Evolutionary conservation across 768 basidiomycete genomes (phyloP).

Genomic region (Calvatia gigantea): DNA sequence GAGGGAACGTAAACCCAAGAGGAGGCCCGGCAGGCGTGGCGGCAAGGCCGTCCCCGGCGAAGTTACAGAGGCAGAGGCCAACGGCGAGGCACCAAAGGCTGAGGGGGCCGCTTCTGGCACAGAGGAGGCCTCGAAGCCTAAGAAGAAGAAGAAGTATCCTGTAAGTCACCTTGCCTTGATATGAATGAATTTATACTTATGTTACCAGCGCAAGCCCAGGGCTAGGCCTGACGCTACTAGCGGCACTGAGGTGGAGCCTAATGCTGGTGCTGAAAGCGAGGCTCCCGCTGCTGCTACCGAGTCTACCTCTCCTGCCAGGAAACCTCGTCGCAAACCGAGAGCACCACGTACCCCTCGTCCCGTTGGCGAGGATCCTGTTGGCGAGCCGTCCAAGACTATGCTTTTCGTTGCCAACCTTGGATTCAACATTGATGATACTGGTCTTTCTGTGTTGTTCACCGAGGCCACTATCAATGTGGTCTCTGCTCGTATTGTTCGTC

Average conservation of each 20-base stretch:
- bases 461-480: constrained; percentile 79
- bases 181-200: neutral
- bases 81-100: constrained; percentile 65
- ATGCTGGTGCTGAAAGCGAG: constrained; percentile 32
- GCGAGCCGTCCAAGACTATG: constrained; percentile 86
- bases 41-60: constrained; percentile 85
- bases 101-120: constrained; percentile 53
- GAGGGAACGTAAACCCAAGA: constrained; percentile 75
- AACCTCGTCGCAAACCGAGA: constrained; percentile 59
- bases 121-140: constrained; percentile 73
- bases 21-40: constrained; percentile 83
- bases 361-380: constrained; percentile 77
- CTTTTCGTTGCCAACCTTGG: constrained; percentile 98
- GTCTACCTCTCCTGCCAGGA: constrained; percentile 37
- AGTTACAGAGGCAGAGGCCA: constrained; percentile 86
- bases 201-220: constrained; percentile 56
- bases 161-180: constrained; percentile 36
- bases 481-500: constrained; percentile 87
- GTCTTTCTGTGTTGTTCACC: constrained; percentile 77
- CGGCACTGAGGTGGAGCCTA: constrained; percentile 28
- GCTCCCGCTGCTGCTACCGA: constrained; percentile 32
- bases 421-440: constrained; percentile 87
- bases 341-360: constrained; percentile 60
- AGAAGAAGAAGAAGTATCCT: constrained; percentile 75
- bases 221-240: constrained; percentile 34